Conservation (phyloP, 805 yeast species). For the Candida pini region DNA sequence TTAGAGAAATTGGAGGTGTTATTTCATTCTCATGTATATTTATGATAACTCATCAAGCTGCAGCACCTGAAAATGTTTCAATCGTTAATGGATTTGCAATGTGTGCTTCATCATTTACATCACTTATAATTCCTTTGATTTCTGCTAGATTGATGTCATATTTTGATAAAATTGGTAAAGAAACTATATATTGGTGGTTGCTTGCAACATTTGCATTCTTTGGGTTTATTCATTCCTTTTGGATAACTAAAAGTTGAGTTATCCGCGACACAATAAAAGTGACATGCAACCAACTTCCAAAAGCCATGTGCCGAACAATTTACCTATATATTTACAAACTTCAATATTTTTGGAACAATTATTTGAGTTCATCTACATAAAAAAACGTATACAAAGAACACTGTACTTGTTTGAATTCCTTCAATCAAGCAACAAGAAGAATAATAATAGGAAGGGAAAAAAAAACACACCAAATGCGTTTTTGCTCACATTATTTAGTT, state of each 20-base stretch:
- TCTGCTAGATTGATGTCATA: constrained; percentile 37
- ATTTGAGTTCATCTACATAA: too few relatives aligned
- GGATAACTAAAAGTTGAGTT: too few relatives aligned
- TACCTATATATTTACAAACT: too few relatives aligned
- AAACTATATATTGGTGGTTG: constrained; percentile 5
- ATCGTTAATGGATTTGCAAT: constrained; percentile 54
- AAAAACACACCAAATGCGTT: not conserved
- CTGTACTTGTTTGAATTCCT: too few relatives aligned
- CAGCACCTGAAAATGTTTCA: constrained; percentile 49
- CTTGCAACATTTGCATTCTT: not conserved
- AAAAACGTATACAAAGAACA: too few relatives aligned
- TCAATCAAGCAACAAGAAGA: not conserved
- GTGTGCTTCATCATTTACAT: constrained; percentile 45
- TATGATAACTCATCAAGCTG: constrained; percentile 48
- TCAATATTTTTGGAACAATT: too few relatives aligned
- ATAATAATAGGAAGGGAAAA: not conserved
- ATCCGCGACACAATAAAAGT: too few relatives aligned
- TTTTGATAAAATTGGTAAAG: not conserved
- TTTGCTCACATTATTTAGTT: constrained; percentile 1
- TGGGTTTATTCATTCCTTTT: constrained; percentile 2
- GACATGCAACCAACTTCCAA: too few relatives aligned
- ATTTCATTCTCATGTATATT: constrained; percentile 48
- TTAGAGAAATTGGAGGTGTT: constrained; percentile 32
- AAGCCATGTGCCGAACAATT: too few relatives aligned
- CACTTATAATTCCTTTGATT: constrained; percentile 49